Evolutionary conservation across 2,329 filamentous ascomycete species (phyloP), one percentile per base, ranked within the genome.

Genomic region (Xylaria sp.): DNA sequence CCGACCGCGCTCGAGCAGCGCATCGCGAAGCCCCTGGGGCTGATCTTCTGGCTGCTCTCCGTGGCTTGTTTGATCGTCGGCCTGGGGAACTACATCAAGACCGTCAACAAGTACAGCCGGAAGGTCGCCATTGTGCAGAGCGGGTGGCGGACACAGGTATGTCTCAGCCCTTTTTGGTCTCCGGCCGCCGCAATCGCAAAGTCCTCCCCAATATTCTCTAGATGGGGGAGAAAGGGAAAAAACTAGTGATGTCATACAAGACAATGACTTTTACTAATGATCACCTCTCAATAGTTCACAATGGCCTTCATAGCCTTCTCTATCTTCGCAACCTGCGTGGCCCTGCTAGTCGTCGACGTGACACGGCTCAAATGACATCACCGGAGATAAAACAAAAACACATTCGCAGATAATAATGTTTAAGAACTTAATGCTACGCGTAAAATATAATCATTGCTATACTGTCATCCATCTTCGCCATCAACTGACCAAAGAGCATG

Each of bases 91-190:
- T 99, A 99, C 77, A 89, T 97, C 71, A 91, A 89, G 75, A 90
- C 89, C 0, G 82, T 98, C 27, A 92, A 92, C 74, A 91, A 93
- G 77, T 99, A 97, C 79, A 92, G 92, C 74, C 85, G 87, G 47
- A 89, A 90, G 72, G 86, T 86, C 30, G 96, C 96, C 0, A 86
- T 98, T 71, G 96, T 99, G 47, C 96, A 99, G 82, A 92, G 90
- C 34, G 96, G 96, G 0, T 96, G 93, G 92, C 95, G 93, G 81
- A 98, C 96, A 45, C 94, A 98, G 78, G 80, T 90, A 54, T 66
- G 36, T 53, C n/a, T 47, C 19, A 17, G 6, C 3, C 48, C n/a
- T n/a, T 7, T 17, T 36, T 32, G 9, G 47, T n/a, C 1, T 42
- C 27, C 17, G 21, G 2, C 27, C 6, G 21, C 21, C 36, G 2